Evolutionary conservation across 352 stramenopile species (phyloP), one percentile per base, ranked within the genome.

Genomic region (Phytopythium mirpurense): DNA sequence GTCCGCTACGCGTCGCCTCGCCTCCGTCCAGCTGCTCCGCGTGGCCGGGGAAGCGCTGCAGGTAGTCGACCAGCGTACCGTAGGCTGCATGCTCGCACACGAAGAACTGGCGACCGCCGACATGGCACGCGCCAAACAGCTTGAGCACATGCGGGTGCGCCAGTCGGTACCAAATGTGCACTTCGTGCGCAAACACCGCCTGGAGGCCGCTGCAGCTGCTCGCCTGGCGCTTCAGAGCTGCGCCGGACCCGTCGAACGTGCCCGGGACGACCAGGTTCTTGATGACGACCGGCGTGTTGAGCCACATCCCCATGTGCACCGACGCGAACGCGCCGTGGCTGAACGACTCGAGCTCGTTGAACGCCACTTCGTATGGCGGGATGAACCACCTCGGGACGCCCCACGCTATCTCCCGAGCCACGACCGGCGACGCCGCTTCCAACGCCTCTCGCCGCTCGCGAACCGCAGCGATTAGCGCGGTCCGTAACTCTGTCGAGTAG

Each of bases 51-150:
- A 34, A 37, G 35, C 8, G 37, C 5, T 61, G 52, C 21, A 73
- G 59, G 41, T 70, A 73, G 11, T 47, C 52, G 27, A 68, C 59
- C 0, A 70, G 49, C 1, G 54, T 60, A 18, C 65, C 65, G 15
- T 70, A 60, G 36, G 51, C 57, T 8, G 65, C 65, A 18, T 44
- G 51, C 32, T 72, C 65, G 35, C 60, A 72, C 32, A 72, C 57
- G 51, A 72, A 72, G 65, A 69, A 73, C 29, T 63, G 65, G 26
- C 66, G 60, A 0, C 57, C 65, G 15, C 65, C 65, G 19, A 73
- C 61, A 16, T 73, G 62, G 18, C 62, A 70, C 0, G 62, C 65
- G 21, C 65, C 65, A 49, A 63, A 73, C 3, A 73, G 62, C 36
- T 70, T 62, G 23, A 73, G 57, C 32, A 73, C 54, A 44, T 73